Conservation (phyloP, 106 monocot genomes). For the Phalaenopsis equestris region DNA sequence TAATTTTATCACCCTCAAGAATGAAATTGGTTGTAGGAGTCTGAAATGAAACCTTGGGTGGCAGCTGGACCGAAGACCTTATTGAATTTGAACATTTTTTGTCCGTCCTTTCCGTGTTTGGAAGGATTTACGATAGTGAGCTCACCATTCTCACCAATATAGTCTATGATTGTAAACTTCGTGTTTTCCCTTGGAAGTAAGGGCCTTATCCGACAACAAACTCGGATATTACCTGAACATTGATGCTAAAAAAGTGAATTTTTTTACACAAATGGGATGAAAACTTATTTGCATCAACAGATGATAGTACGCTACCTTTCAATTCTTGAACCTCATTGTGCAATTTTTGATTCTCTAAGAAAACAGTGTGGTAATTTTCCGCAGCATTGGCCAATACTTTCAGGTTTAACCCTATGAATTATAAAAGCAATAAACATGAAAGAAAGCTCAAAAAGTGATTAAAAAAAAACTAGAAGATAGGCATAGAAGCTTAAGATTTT, state of each 20-base stretch:
- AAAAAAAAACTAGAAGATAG: background rate
- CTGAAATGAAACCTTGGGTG: constrained; percentile 57
- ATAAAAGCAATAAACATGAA: background rate
- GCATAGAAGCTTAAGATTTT: background rate
- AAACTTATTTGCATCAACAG: background rate
- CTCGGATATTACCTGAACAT: constrained; percentile 68
- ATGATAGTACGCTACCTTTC: constrained; percentile 40
- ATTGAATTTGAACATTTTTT: constrained; percentile 64
- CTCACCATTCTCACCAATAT: constrained; percentile 74
- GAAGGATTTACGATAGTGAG: constrained; percentile 56
- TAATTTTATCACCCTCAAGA: too few species aligned
- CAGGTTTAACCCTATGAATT: constrained; percentile 35
- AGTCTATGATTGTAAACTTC: constrained; percentile 41
- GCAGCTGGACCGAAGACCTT: constrained; percentile 57
- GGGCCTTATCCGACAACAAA: constrained; percentile 78
- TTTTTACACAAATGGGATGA: background rate
- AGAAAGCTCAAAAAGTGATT: background rate
- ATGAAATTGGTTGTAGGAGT: background rate
- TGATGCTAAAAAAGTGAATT: background rate
- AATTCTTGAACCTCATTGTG: constrained; percentile 77
- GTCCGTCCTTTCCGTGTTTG: constrained; percentile 62
- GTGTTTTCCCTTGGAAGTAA: constrained; percentile 39
- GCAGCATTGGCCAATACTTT: constrained; percentile 49
- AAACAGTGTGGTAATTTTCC: constrained; percentile 42
- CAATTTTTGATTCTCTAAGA: constrained; percentile 56